Percentiles rank a stretch among this genome's conserved stretches.
Conservation (phyloP, 352 stramenopile genomes). For the Saprolegnia diclina region DNA sequence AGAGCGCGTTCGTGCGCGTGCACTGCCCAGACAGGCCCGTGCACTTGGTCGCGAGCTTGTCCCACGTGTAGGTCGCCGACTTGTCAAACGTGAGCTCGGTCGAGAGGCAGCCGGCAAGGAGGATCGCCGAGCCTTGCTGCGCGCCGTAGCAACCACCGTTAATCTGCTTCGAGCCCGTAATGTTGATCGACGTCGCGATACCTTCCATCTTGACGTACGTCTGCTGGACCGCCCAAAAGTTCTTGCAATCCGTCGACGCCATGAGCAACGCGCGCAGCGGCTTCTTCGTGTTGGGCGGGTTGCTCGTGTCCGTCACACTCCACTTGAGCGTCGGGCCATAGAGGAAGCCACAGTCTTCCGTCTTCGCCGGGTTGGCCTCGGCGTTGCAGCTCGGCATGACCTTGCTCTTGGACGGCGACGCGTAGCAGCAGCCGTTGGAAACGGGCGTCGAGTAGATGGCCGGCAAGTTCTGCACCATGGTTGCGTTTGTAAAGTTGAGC, state of each 20-base stretch:
- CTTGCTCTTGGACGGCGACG: conserved; percentile 35
- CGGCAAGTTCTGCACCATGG: conserved; percentile 56
- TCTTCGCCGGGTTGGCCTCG: conserved; percentile 49
- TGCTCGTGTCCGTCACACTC: conserved; percentile 62
- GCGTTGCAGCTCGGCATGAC: conserved; percentile 53
- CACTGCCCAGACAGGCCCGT: conserved; percentile 66
- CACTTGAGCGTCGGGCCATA: conserved; percentile 79
- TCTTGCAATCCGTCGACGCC: conserved; percentile 78
- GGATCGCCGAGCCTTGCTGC: conserved; percentile 44
- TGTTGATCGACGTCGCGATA: conserved; percentile 49
- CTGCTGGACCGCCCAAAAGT: conserved; percentile 77
- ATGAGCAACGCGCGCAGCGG: conserved; percentile 62
- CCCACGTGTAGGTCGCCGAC: conserved; percentile 76
- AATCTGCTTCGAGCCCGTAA: conserved; percentile 77
- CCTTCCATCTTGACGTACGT: conserved; percentile 65
- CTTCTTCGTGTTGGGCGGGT: conserved; percentile 36
- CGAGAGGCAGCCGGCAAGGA: conserved; percentile 78
- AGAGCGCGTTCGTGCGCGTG: conserved; percentile 79
- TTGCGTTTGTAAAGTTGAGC: conserved; percentile 76
- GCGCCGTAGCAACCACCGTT: conserved; percentile 80
- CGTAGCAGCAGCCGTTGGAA: conserved; percentile 81
- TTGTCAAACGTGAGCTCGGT: conserved; percentile 70
- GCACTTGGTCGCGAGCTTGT: conserved; percentile 77
- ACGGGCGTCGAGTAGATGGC: conserved; percentile 60
- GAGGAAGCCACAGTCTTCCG: conserved; percentile 76